Percentiles rank a stretch among this genome's conserved stretches.
phyloP scores from a whole-genome alignment of 2,329 filamentous ascomycete species.

The Botryosphaeria agaves region DNA sequence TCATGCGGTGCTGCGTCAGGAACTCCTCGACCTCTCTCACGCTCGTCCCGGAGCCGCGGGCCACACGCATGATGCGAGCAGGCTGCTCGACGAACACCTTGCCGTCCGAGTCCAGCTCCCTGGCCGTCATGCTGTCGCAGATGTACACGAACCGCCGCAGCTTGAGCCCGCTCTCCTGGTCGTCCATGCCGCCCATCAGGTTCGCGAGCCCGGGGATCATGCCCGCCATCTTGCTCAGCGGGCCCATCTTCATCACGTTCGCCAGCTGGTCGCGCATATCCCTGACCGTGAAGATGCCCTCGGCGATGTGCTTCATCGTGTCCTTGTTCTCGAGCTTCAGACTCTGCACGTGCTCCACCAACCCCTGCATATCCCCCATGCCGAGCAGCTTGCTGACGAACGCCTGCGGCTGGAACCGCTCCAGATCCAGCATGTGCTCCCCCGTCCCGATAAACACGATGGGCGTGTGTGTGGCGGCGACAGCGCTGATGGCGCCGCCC shows the following conservation, averaged over 20 bases:
- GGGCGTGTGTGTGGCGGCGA: slow-evolving; percentile 87
- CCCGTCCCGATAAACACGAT: slow-evolving; percentile 97
- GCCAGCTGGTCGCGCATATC: slow-evolving; percentile 88
- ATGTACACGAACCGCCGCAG: slow-evolving; percentile 98
- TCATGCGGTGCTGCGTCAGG: slow-evolving; percentile 95
- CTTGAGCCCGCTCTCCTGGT: slow-evolving; percentile 86
- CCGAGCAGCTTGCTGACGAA: slow-evolving; percentile 89
- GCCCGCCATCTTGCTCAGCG: slow-evolving; percentile 88
- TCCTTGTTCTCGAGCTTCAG: slow-evolving; percentile 95
- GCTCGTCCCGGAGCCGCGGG: slow-evolving; percentile 73
- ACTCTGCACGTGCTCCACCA: slow-evolving; percentile 92
- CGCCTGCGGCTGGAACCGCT: slow-evolving; percentile 79
- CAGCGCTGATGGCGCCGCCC: slow-evolving; percentile 92
- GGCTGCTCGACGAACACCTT: slow-evolving; percentile 89
- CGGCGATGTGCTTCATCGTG: slow-evolving; percentile 96
- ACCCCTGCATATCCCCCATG: slow-evolving; percentile 90
- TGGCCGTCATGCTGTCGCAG: slow-evolving; percentile 93
- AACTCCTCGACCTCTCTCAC: slow-evolving; percentile 91
- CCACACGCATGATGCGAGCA: slow-evolving; percentile 80
- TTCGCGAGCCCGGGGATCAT: slow-evolving; percentile 95
- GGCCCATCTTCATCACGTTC: slow-evolving; percentile 99
- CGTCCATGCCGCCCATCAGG: slow-evolving; percentile 92
- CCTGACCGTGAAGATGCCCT: slow-evolving; percentile 88
- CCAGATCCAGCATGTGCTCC: slow-evolving; percentile 90
- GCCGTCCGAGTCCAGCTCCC: slow-evolving; percentile 88